Base-by-base conservation (phyloP, 169 alveolate species). In the Babesia bigemina region DNA sequence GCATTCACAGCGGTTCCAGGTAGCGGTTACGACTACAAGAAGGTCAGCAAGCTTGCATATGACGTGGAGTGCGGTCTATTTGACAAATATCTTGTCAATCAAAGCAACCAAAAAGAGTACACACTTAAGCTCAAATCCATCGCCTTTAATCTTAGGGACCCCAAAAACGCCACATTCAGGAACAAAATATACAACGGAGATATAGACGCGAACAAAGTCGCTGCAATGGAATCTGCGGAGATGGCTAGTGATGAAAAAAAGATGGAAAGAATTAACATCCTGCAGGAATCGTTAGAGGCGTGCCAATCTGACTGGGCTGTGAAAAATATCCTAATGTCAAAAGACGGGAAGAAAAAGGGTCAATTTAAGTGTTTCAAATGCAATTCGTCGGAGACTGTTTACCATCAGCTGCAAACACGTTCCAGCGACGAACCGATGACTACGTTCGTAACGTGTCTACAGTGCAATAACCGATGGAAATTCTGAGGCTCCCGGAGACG, bases 371-470 rank as follows among this genome's bases (percentile, higher is more conserved):
- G 99, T 86, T 86, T 85, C 63, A 94, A 94, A 86, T 97, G 99
- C 81, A 87, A 92, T 49, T 91, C 96, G 1, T 90, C 87, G 57
- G 95, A 93, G 49, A 96, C 99, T 12, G 92, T 92, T 13, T 95
- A 93, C 83, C 81, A 78, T 59, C 99, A 97, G 88, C 84, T 94
- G 92, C 99, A 97, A 86, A 97, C 98, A 6, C 89, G 99, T 76
- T 94, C 98, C 11, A 96, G 99, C 44, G 99, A 97, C 86, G 99
- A 97, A 82, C 99, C 99, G 62, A 97, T 97, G 99, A 97, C 99
- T 16, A 92, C 99, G 70, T 97, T 96, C 71, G 98, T 97, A 21
- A 91, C 95, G 36, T 97, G 99, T 65, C 84, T 96, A 22, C 94
- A 95, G 67, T 97, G 99, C 86, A 94, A 92, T 28, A 91, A 95